Base-by-base conservation (phyloP, 2,329 filamentous ascomycete species). In the Nothophaeocryptopus gaeumannii region DNA sequence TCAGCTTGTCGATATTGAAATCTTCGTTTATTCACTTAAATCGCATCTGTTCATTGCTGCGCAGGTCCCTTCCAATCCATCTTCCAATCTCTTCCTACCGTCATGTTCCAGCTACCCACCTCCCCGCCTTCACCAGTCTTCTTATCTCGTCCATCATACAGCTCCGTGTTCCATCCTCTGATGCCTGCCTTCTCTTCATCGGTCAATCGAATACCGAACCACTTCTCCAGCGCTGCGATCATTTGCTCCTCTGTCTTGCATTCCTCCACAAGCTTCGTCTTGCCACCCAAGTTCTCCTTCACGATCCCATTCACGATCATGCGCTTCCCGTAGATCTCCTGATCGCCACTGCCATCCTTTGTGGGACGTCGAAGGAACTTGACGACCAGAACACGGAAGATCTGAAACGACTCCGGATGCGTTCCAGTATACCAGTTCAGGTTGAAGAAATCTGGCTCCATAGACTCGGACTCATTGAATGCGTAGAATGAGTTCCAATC, bases 401-500 rank as follows among this genome's bases (percentile, higher is more conserved):
- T 78, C 63, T 85, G 84, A 60, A 74, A 78, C 50, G 73, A 78
- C 26, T 66, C 63, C n/a, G 54, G 54, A 32, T 44, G 47, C 33
- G 72, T 73, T 54, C 78, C 80, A 1, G 78, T 80, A 36, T 63
- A 78, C 58, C 72, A 79, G 66, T 82, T 87, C 71, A 84, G 72
- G 1, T 84, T 69, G 13, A 72, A 72, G 59, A 82, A 87, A 64
- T 88, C 84, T 16, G 69, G 64, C 3, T 74, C 75, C 26, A 80
- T 63, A 63, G 85, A 86, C 65, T 87, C 83, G 11, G 77, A 68
- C 13, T 86, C 81, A 2, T 76, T 75, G 64, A 89, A 90, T 47
- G 76, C 78, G 64, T 88, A 88, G 50, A 75, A 79, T 2, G 78
- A 70, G 31, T 77, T 72, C 80, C 84, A 90, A 2, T 73, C 71